phyloP scores from a whole-genome alignment of 192 early-diverging fungal species.

The Coemansia sp. region DNA sequence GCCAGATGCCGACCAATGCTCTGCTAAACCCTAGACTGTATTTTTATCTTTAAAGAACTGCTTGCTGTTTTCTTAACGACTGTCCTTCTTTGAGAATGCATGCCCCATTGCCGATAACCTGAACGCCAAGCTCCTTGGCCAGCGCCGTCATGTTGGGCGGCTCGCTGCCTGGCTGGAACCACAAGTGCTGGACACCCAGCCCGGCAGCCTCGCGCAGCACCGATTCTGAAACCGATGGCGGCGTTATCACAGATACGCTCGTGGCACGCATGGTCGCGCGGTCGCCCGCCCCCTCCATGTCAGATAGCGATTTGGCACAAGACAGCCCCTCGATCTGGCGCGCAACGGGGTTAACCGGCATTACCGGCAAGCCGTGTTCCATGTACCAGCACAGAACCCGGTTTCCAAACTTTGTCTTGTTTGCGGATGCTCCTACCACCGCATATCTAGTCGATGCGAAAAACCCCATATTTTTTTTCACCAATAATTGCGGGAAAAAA shows the following conservation, averaged over 20 bases:
- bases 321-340: constrained; percentile 16
- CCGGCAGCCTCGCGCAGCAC: constrained; percentile 14
- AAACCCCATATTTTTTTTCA: constrained; percentile 41
- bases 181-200: constrained; percentile 20
- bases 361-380: constrained; percentile 12
- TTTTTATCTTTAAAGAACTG: background rate
- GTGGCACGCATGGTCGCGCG: background rate
- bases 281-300: background rate
- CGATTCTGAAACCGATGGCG: constrained; percentile 16
- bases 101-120: constrained; percentile 21
- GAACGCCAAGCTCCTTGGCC: constrained; percentile 14
- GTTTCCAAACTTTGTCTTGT: constrained; percentile 79
- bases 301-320: constrained; percentile 19
- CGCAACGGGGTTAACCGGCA: constrained; percentile 20
- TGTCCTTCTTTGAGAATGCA: constrained; percentile 27
- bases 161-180: constrained; percentile 49
- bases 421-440: constrained; percentile 74
- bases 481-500: background rate
- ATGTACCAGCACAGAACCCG: constrained; percentile 76
- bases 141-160: constrained; percentile 8
- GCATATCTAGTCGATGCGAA: constrained; percentile 60
- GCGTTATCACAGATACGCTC: constrained; percentile 31
- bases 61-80: background rate
- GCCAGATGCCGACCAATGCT: constrained; percentile 18
- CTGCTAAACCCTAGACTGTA: background rate